These are phyloP conservation scores for Lignosus rhinocerotis DNA, from an alignment of 1,284 basidiomycete species.

Conservation along the genomic window DNA sequence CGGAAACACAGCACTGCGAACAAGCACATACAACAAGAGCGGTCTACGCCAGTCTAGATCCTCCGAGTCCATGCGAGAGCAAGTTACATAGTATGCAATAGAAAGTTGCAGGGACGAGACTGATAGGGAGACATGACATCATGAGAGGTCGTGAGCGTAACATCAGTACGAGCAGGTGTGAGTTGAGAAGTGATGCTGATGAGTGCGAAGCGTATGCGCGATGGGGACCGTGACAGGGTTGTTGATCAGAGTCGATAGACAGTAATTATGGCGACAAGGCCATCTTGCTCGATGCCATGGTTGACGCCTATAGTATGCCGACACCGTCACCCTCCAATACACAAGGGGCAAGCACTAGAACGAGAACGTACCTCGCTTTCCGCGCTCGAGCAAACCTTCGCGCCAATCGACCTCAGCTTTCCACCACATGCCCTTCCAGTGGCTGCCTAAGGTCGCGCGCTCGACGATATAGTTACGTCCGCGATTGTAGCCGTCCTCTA, in stretches of 20 bases:
- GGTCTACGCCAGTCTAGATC: conserved; percentile 6
- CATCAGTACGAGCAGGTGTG: neutral
- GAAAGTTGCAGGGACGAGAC: conserved; percentile 9
- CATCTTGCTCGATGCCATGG: conserved; percentile 77
- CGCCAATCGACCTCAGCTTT: conserved; percentile 73
- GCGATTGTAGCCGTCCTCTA: conserved; percentile 74
- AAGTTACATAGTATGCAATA: conserved; percentile 13
- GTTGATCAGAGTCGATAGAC: conserved; percentile 45
- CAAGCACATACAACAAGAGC: conserved; percentile 2
- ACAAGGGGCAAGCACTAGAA: neutral
- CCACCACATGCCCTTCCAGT: conserved; percentile 68
- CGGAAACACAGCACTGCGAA: neutral
- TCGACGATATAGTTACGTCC: conserved; percentile 75
- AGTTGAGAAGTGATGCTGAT: neutral
- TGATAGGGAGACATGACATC: conserved; percentile 3
- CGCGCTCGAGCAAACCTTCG: conserved; percentile 62
- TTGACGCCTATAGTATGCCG: conserved; percentile 59
- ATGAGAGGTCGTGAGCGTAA: conserved; percentile 5
- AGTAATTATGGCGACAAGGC: conserved; percentile 74
- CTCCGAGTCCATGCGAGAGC: conserved; percentile 15
- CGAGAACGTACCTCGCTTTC: conserved; percentile 54
- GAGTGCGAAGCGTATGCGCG: neutral
- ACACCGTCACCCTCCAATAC: conserved; percentile 5
- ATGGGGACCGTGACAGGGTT: too few relatives aligned
- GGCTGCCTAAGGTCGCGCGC: conserved; percentile 58